Conservation (phyloP, 306 rosid genomes). For the Hylodesmum podocarpum region DNA sequence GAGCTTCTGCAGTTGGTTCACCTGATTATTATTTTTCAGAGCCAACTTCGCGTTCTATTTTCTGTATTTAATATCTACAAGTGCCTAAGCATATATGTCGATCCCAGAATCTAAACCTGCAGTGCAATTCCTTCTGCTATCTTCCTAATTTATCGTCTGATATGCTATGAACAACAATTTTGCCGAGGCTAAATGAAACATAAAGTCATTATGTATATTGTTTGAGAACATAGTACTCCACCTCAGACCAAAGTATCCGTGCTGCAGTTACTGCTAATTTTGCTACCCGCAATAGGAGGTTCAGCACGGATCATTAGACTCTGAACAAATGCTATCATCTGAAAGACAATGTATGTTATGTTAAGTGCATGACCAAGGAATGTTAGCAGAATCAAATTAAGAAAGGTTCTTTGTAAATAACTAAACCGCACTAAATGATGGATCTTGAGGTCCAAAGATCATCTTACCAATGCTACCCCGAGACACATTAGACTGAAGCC, state of each 20-base stretch:
- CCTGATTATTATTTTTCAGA: neutral
- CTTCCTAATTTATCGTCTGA: neutral
- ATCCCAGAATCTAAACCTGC: neutral
- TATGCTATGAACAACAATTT: constrained; percentile 7
- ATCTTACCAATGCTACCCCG: constrained; percentile 59
- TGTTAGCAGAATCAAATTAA: neutral
- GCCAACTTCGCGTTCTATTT: neutral
- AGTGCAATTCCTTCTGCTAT: neutral
- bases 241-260: constrained; percentile 43
- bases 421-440: neutral
- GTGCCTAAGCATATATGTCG: constrained; percentile 1
- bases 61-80: constrained; percentile 1
- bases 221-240: neutral
- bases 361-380: constrained; percentile 7
- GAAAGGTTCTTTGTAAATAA: neutral
- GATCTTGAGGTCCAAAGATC: neutral
- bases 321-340: constrained; percentile 68
- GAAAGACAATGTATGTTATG: constrained; percentile 37
- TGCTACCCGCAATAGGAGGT: constrained; percentile 43
- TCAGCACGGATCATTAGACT: constrained; percentile 53
- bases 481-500: constrained; percentile 85
- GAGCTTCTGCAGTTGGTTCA: constrained; percentile 13
- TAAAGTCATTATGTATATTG: neutral
- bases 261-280: constrained; percentile 19
- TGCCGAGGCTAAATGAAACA: constrained; percentile 27